Evolutionary conservation across 2,329 filamentous ascomycete species (phyloP).

Genomic region (Colletotrichum sp.): DNA sequence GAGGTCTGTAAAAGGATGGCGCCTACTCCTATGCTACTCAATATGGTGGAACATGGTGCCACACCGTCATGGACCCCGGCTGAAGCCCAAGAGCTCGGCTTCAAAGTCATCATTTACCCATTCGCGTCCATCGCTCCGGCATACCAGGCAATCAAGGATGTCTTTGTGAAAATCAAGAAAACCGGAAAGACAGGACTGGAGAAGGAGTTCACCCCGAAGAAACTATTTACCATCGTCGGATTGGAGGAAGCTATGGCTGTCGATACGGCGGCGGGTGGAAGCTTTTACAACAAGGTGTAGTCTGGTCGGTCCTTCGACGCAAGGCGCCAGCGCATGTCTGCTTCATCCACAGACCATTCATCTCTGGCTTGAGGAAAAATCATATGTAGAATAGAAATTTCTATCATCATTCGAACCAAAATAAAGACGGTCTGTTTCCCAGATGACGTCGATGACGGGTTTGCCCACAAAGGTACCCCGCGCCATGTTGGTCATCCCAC

Average conservation of each 20-base stretch:
- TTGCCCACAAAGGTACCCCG: not conserved
- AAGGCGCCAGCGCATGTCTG: fast-evolving
- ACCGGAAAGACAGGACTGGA: not conserved
- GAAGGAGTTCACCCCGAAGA: not conserved
- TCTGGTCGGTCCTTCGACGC: fast-evolving
- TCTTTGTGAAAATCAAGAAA: not conserved
- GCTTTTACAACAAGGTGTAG: not conserved
- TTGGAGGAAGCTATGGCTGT: not conserved
- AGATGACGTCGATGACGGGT: not conserved
- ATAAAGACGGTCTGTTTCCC: not conserved
- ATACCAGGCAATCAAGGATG: not conserved
- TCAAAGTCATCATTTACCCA: not conserved
- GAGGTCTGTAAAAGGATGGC: not conserved
- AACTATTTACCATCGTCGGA: not conserved
- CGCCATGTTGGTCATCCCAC: not conserved
- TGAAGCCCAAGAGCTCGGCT: not conserved
- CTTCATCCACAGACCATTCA: not conserved
- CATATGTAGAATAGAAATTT: not conserved
- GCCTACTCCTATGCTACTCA: not conserved
- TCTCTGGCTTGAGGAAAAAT: not conserved
- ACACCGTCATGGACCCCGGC: not conserved
- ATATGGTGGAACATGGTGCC: not conserved
- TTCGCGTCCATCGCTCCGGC: not conserved
- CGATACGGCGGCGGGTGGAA: not conserved
- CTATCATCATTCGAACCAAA: not conserved